phyloP scores from a whole-genome alignment of 2,329 filamentous ascomycete species.

The Stagonosporopsis tanaceti region DNA sequence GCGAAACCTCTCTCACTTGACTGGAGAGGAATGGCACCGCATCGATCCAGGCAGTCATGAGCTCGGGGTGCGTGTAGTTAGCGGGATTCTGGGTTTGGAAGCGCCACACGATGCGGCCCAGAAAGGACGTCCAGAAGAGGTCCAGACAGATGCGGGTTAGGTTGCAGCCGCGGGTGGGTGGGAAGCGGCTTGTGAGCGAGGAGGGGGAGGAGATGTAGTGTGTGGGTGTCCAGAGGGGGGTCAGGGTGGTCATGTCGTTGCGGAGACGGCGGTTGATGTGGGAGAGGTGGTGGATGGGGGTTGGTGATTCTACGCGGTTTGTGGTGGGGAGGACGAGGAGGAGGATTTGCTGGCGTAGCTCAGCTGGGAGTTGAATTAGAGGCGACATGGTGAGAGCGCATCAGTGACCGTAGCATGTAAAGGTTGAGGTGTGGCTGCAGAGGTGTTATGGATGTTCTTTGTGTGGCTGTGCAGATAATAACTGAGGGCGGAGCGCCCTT shows the following conservation, averaged over 20 bases:
- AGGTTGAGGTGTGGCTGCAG: not conserved
- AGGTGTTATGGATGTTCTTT: not conserved
- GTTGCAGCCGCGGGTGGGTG: conserved; percentile 3
- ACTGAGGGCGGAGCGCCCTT: not conserved
- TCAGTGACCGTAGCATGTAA: not conserved
- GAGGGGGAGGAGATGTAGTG: conserved; percentile 2
- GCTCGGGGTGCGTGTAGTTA: not conserved
- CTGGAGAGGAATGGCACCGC: not conserved
- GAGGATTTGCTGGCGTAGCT: conserved; percentile 9
- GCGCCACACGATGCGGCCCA: not conserved
- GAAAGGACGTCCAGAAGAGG: not conserved
- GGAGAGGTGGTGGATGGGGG: not conserved
- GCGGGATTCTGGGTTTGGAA: not conserved
- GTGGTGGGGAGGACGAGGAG: not conserved
- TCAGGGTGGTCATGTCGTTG: not conserved
- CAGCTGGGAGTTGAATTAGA: not conserved
- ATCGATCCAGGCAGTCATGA: not conserved
- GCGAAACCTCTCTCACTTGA: not conserved
- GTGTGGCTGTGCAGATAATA: not conserved
- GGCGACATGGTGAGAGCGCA: not conserved
- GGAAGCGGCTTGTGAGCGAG: not conserved
- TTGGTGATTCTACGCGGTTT: not conserved
- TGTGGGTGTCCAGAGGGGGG: not conserved
- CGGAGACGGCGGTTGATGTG: conserved; percentile 2
- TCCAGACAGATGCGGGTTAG: conserved; percentile 6